Conservation (phyloP, 306 rosid species). For the Vachellia pachyceras region DNA sequence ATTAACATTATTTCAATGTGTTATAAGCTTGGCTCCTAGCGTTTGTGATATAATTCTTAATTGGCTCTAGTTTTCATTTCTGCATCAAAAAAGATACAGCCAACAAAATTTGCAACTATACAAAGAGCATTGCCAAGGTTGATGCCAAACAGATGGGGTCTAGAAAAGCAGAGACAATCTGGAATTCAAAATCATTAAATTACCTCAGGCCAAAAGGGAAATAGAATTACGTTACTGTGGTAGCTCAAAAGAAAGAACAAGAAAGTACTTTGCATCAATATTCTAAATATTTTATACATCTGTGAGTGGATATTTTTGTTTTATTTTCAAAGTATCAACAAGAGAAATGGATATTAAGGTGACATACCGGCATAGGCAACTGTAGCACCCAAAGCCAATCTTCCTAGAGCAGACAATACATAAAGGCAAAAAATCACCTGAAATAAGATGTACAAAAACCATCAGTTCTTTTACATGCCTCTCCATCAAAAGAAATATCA, state of each 20-base stretch:
- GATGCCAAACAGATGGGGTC: slow-evolving; percentile 25
- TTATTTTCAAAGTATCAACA: not conserved
- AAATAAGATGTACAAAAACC: slow-evolving; percentile 19
- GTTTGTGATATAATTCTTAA: not conserved
- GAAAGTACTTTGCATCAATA: not conserved
- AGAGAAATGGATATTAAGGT: slow-evolving; percentile 5
- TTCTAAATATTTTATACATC: not conserved
- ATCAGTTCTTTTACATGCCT: slow-evolving; percentile 22
- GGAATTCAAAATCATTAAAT: not conserved
- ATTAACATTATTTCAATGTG: not conserved
- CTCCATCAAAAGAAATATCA: slow-evolving; percentile 5
- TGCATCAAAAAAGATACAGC: no score
- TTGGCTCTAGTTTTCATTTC: slow-evolving; percentile 10
- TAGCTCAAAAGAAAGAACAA: not conserved
- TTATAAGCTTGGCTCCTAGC: not conserved
- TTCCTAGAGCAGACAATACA: slow-evolving; percentile 72
- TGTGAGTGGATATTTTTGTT: not conserved
- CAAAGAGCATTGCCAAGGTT: not conserved
- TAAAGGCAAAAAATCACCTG: slow-evolving; percentile 81
- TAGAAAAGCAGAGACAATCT: slow-evolving; percentile 20
- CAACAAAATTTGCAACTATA: slow-evolving; percentile 13
- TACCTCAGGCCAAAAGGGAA: not conserved
- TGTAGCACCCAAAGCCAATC: slow-evolving; percentile 79
- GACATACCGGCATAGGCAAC: slow-evolving; percentile 87
- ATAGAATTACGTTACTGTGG: not conserved